Conservation (phyloP, 768 basidiomycete genomes). For the Russula earlei region DNA sequence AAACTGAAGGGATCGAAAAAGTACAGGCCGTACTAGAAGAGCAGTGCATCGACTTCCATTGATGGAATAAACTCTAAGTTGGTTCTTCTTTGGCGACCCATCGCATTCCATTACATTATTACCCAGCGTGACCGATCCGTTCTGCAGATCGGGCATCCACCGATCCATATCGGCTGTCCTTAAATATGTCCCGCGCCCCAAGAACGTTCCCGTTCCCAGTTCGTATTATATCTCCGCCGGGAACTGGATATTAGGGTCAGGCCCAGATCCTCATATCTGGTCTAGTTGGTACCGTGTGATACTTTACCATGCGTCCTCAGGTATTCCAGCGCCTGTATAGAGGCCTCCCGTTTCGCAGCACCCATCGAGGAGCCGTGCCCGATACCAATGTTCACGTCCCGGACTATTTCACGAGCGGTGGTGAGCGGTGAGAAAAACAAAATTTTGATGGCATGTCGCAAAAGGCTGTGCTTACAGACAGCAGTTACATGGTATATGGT, state of each 20-base stretch:
- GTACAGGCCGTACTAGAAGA: slow-evolving; percentile 73
- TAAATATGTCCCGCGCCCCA: background rate
- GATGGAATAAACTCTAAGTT: slow-evolving; percentile 3
- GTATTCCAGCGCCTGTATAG: slow-evolving; percentile 7
- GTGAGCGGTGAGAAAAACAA: no score
- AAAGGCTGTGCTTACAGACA: background rate
- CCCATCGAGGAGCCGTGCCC: slow-evolving; percentile 9
- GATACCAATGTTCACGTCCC: slow-evolving; percentile 7
- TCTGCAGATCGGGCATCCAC: background rate
- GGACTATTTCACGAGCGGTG: background rate
- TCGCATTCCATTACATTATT: no score
- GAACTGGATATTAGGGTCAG: background rate
- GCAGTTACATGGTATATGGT: slow-evolving; percentile 4
- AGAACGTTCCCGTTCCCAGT: background rate
- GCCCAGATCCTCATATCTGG: background rate
- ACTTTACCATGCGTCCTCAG: slow-evolving; percentile 5
- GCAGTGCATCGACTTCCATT: background rate
- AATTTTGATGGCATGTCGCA: background rate
- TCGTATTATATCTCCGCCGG: background rate
- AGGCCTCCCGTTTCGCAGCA: slow-evolving; percentile 12
- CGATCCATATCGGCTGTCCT: background rate
- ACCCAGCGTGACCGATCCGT: background rate
- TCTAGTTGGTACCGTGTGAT: background rate
- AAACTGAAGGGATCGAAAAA: slow-evolving; percentile 67
- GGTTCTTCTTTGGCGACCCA: background rate